Evolutionary conservation across 1,284 basidiomycete genomes (phyloP), one percentile per base, ranked within the genome.

Genomic region (Cryptococcus sp.): DNA sequence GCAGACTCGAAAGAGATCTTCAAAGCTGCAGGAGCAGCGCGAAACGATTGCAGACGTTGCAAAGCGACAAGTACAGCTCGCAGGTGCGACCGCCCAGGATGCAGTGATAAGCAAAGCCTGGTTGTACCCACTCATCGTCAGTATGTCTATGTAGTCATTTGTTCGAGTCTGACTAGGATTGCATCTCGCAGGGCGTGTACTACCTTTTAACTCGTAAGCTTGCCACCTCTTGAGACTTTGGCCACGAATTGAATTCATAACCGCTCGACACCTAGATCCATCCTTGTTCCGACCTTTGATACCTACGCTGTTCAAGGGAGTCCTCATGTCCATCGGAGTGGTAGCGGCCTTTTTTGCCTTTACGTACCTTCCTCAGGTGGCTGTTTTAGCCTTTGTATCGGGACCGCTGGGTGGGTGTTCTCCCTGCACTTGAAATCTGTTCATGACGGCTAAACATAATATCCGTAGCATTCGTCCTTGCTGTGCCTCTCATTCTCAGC

Each of bases 341-440:
- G 78, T 86, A 55, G 73, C 70, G 17, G 77, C 73, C 19, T 77
- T 87, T 66, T 85, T 86, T 71, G 74, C 83, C 65, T 83, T 88
- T 75, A 84, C 86, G 43, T 89, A 86, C 74, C 69, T 88, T 16
- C 87, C 87, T 1, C 86, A 87, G 72, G 83, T 86, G 40, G 85
- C 85, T 29, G 75, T 88, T 55, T 83, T 87, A 40, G 82, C 84
- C 1, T 59, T 87, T 48, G 81, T 88, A 64, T 83, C 83, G 0
- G 87, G 87, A 0, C 86, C 86, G 2, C 74, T 88, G 25, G 78
- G 78, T 76, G 41, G 52, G 73, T 46, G 23, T 37, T 26, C 10
- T 58, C 26, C 38, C 37, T 40, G 46, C 20, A 23, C 59, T 23
- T 55, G 63, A 44, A 55, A 25, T 15, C 34, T 34, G 16, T 23